Evolutionary conservation across 495 filamentous ascomycete genomes (phyloP), one percentile per base, ranked within the genome.

Genomic region (Penicillium tannophilum): DNA sequence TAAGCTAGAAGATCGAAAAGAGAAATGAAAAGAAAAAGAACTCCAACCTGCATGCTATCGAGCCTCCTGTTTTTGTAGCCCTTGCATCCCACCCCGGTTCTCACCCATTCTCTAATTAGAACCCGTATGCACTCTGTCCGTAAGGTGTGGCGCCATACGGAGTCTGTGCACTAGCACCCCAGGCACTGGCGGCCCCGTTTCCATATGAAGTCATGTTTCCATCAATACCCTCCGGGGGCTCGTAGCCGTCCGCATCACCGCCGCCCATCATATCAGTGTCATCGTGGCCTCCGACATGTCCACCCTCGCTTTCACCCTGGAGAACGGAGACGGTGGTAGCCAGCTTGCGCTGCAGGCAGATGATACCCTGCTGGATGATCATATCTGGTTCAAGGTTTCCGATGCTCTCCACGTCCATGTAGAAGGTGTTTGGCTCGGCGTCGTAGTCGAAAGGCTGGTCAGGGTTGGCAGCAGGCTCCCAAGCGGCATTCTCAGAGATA

Each of bases 381-480:
- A 79, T 79, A 64, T 98, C 92, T 0, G 95, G 93, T 6, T 92
- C 88, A 9, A 98, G 82, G 60, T 86, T 88, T 16, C 94, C 94
- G 59, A 90, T 87, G 39, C 88, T 90, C 70, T 98, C 94, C 28
- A 98, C 88, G 60, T 97, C 91, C 63, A 93, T 85, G 79, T 95
- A 98, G 76, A 97, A 98, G 55, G 80, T 84, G 49, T 78, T 82
- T 5, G 94, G 92, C 23, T 88, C 83, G 17, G 91, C 94, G 62
- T 97, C 90, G 73, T 90, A 97, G 73, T 97, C 86, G 74, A 98
- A 97, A 10, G 87, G 84, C 65, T 93, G 88, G 70, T 97, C 91
- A 7, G 86, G 83, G 1, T 86, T 82, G 24, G 88, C 87, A 46
- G 92, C 89, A 6, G 75, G 67, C 73, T 98, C 94, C 87, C 90